A percentile compares a stretch with the other conserved stretches of the same genome.
Evolutionary conservation across 2,329 filamentous ascomycete species (phyloP).

Genomic region (Pestalotiopsis sp.): DNA sequence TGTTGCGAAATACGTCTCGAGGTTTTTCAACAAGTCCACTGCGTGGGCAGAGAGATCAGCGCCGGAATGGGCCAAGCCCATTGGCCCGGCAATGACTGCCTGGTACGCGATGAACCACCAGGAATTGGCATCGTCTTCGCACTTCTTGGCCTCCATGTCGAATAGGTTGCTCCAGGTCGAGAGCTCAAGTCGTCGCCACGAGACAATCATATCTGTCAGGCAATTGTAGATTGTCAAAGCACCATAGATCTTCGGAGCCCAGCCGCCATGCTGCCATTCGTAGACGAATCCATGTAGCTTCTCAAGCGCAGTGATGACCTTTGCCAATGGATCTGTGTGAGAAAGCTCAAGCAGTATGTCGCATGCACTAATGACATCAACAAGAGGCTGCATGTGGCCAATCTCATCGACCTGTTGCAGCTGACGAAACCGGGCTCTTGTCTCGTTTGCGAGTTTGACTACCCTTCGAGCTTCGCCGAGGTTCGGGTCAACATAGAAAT

Average conservation of each 20-base stretch:
- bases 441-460: slow-evolving; percentile 67
- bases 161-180: slow-evolving; percentile 90
- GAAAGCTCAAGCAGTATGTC: slow-evolving; percentile 74
- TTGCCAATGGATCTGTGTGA: slow-evolving; percentile 83
- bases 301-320: slow-evolving; percentile 83
- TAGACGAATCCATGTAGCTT: slow-evolving; percentile 83
- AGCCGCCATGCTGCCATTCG: slow-evolving; percentile 87
- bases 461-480: slow-evolving; percentile 75
- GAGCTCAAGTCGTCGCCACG: slow-evolving; percentile 88
- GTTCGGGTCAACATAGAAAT: slow-evolving; percentile 88
- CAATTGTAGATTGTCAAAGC: slow-evolving; percentile 73
- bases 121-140: slow-evolving; percentile 74
- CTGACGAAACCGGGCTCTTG: slow-evolving; percentile 72
- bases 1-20: slow-evolving; percentile 78
- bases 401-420: slow-evolving; percentile 70
- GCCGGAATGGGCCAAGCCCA: slow-evolving; percentile 63
- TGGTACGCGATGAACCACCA: slow-evolving; percentile 99
- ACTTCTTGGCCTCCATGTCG: slow-evolving; percentile 79
- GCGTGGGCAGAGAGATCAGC: slow-evolving; percentile 66
- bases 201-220: slow-evolving; percentile 79
- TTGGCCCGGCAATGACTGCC: slow-evolving; percentile 76
- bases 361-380: slow-evolving; percentile 77
- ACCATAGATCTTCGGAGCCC: slow-evolving; percentile 80
- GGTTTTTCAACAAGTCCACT: slow-evolving; percentile 70
- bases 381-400: slow-evolving; percentile 73